Conservation (phyloP, 2,329 filamentous ascomycete species). For the Claviceps quebecensis region DNA sequence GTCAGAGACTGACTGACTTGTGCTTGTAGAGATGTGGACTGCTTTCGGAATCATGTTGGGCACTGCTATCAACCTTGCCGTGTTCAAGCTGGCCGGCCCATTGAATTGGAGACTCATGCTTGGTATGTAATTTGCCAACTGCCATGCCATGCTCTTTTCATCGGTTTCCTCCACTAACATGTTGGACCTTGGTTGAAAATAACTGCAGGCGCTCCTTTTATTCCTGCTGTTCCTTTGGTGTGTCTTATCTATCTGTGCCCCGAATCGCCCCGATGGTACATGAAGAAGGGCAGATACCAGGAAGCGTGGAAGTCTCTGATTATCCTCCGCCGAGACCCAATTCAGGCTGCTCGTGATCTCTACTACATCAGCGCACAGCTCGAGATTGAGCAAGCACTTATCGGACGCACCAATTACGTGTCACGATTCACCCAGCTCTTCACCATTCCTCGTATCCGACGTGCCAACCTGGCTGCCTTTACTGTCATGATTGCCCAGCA, state of each 20-base stretch:
- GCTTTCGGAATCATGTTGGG: constrained; percentile 38
- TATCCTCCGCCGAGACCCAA: constrained; percentile 34
- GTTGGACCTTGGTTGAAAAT: neutral
- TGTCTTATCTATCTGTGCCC: constrained; percentile 46
- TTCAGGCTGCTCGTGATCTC: constrained; percentile 46
- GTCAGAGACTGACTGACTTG: neutral
- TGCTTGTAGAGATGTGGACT: constrained; percentile 44
- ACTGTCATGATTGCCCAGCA: constrained; percentile 70
- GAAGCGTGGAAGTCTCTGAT: constrained; percentile 44
- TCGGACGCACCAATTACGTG: constrained; percentile 25
- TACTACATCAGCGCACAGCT: constrained; percentile 38
- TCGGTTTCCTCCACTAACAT: neutral
- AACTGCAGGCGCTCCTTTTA: constrained; percentile 36
- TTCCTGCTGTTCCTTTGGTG: constrained; percentile 39
- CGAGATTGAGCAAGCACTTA: constrained; percentile 24
- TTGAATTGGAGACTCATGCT: constrained; percentile 30
- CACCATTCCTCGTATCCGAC: constrained; percentile 51
- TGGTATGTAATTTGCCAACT: constrained; percentile 17
- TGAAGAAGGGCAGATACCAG: constrained; percentile 48
- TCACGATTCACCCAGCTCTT: constrained; percentile 47
- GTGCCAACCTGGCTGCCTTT: constrained; percentile 62
- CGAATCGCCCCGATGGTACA: constrained; percentile 49
- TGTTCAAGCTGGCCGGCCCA: constrained; percentile 12
- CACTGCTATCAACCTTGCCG: constrained; percentile 21
- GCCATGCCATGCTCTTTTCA: no score